Evolutionary conservation across 768 basidiomycete genomes (phyloP).

Genomic region (Termitomyces sp.): DNA sequence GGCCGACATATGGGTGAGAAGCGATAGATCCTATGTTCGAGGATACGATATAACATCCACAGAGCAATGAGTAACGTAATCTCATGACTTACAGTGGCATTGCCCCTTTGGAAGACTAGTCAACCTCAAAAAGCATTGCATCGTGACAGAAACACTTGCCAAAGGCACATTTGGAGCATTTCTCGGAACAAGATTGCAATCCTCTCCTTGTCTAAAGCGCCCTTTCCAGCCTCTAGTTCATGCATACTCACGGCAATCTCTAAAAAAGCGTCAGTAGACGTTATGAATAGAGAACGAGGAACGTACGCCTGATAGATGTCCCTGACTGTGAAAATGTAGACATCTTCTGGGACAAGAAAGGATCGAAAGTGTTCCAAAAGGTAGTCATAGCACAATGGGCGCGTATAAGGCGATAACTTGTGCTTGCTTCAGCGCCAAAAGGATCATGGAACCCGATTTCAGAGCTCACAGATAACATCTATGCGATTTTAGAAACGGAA

Average conservation of each 20-base stretch:
- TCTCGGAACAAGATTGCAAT: conserved; percentile 70
- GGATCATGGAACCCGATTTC: background rate
- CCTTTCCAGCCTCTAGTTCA: conserved; percentile 55
- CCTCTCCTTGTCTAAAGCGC: conserved; percentile 48
- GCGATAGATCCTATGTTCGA: conserved; percentile 76
- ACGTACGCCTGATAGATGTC: conserved; percentile 74
- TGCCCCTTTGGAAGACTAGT: conserved; percentile 63
- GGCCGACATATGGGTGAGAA: conserved; percentile 82
- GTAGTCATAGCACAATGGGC: conserved; percentile 65
- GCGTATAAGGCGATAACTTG: conserved; percentile 81
- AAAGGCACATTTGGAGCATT: conserved; percentile 90
- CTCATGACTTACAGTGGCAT: conserved; percentile 69
- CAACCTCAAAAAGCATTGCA: background rate
- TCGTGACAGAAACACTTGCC: conserved; percentile 39
- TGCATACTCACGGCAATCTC: conserved; percentile 75
- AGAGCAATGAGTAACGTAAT: background rate
- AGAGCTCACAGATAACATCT: conserved; percentile 72
- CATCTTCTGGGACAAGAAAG: conserved; percentile 78
- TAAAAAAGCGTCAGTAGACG: conserved; percentile 23
- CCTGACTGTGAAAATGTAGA: conserved; percentile 80
- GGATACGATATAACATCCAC: background rate
- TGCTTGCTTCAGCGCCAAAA: background rate
- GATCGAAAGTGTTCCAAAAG: conserved; percentile 78
- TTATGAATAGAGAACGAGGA: conserved; percentile 1
- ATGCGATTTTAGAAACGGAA: background rate